These are phyloP conservation scores for Colletotrichum incanum DNA, from an alignment of 2,329 filamentous ascomycete species.

Conservation along the genomic window DNA sequence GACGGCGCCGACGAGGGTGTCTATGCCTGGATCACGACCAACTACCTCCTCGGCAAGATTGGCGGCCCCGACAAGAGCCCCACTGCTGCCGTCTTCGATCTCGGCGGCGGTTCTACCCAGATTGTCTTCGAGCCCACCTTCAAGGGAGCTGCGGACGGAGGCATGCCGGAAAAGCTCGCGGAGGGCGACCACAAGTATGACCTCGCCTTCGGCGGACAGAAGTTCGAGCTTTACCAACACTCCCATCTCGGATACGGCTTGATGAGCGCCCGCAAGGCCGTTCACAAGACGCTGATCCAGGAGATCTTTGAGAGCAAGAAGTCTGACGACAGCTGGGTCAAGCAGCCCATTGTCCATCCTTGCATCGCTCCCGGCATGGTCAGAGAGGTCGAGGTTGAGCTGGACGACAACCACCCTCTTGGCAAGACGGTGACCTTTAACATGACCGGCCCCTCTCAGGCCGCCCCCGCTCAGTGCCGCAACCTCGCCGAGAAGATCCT, in stretches of 20 bases:
- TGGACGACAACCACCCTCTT: conserved; percentile 77
- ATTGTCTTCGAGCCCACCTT: conserved; percentile 99
- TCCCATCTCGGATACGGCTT: conserved; percentile 97
- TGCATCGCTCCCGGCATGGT: conserved; percentile 88
- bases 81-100: conserved; percentile 95
- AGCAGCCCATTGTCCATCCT: conserved; percentile 82
- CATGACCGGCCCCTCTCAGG: conserved; percentile 86
- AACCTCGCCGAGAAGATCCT: conserved; percentile 91
- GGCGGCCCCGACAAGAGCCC: conserved; percentile 90
- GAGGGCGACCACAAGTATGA: conserved; percentile 97
- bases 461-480: conserved; percentile 89
- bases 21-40: conserved; percentile 99
- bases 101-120: conserved; percentile 96
- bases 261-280: conserved; percentile 92
- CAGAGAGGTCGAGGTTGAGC: conserved; percentile 80
- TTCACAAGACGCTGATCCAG: conserved; percentile 83
- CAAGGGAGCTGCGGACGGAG: conserved; percentile 78
- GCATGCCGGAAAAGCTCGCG: conserved; percentile 87
- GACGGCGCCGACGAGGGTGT: conserved; percentile 97
- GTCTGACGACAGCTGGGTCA: conserved; percentile 76
- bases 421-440: conserved; percentile 79
- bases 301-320: conserved; percentile 77
- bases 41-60: conserved; percentile 98
- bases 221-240: conserved; percentile 97
- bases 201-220: conserved; percentile 88